Percentiles rank a stretch among this genome's conserved stretches.
phyloP scores from a whole-genome alignment of 2,329 filamentous ascomycete genomes.

The Alternaria postmessia region DNA sequence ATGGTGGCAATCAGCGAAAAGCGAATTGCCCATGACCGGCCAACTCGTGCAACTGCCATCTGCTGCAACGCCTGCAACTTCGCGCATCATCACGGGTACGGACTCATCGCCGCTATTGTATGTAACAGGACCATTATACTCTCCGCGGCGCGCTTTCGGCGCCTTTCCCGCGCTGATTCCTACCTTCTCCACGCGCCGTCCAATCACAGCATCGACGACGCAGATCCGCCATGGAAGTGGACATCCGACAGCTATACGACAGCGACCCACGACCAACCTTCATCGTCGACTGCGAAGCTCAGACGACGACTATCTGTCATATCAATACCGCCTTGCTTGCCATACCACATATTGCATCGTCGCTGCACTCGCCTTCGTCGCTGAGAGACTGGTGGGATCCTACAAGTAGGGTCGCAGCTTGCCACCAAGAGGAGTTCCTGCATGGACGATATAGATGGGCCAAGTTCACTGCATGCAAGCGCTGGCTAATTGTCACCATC shows the following conservation, averaged over 20 bases:
- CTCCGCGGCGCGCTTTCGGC: slow-evolving; percentile 1
- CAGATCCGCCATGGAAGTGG: slow-evolving; percentile 17
- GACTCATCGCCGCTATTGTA: not conserved
- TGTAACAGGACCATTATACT: not conserved
- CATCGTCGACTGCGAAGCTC: slow-evolving; percentile 17
- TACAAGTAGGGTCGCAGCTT: slow-evolving; percentile 9
- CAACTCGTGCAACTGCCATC: not conserved
- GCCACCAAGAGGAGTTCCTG: slow-evolving; percentile 13
- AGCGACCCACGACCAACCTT: slow-evolving; percentile 24
- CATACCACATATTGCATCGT: slow-evolving; percentile 11
- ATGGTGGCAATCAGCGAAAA: slow-evolving; percentile 1
- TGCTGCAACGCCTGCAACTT: slow-evolving; percentile 7
- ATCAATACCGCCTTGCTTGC: slow-evolving; percentile 20
- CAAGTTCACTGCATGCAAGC: slow-evolving; percentile 14
- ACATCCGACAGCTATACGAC: slow-evolving; percentile 20
- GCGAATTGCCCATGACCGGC: slow-evolving; percentile 1
- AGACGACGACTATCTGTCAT: slow-evolving; percentile 10
- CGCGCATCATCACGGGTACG: not conserved
- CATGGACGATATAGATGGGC: slow-evolving; percentile 20
- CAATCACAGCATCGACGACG: slow-evolving; percentile 9
- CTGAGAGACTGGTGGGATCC: slow-evolving; percentile 27
- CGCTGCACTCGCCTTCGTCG: slow-evolving; percentile 12
- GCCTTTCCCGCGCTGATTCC: not conserved
- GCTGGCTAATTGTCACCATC: slow-evolving; percentile 18
- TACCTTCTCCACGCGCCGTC: not conserved